Evolutionary conservation across 2,329 filamentous ascomycete genomes (phyloP), one percentile per base, ranked within the genome.

Genomic region (Escovopsis sp.): DNA sequence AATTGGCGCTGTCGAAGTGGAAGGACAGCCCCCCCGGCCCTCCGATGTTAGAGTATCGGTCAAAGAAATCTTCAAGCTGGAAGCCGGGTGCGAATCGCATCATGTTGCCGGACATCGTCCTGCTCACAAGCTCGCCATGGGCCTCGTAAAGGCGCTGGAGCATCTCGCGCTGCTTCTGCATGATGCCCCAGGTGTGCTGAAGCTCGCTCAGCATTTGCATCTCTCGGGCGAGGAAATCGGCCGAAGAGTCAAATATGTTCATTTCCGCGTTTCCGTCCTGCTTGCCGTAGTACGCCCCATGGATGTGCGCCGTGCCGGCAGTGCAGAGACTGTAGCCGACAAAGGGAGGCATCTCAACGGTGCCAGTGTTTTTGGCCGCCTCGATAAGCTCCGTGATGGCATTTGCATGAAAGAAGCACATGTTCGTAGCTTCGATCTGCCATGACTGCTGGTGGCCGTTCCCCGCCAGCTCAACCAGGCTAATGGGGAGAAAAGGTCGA

Each of bases 361-460:
- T 74, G 2, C 76, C 73, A 2, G 80, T 78, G 49, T 82, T 81
- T 48, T 80, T 81, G 2, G 84, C 84, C 12, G 88, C 73, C 55
- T 89, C 82, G 4, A 87, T 80, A 3, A 94, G 65, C 54, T 93
- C 85, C 1, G 84, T 79, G 41, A 93, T 88, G 5, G 85, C 85
- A 54, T 93, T 94, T 6, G 86, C 85, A 50, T 94, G 86, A 15
- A 88, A 65, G 57, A 77, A 91, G 59, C 86, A 93, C 56, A 89
- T 72, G 53, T 91, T 89, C 0, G 85, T 93, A 0, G 86, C 85
- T 57, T 93, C 85, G 39, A 93, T 89, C 56, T 93, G 86, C 86
- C 86, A 94, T 26, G 84, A 88, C 56, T 93, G 85, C 51, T 93
- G 84, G 53, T 93, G 85, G 1, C 83, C 83, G 1, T 75, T 81